Percentiles rank a stretch among this genome's conserved stretches.
phyloP scores from a whole-genome alignment of 129 eudicot species.

The Flaveria trinervia region DNA sequence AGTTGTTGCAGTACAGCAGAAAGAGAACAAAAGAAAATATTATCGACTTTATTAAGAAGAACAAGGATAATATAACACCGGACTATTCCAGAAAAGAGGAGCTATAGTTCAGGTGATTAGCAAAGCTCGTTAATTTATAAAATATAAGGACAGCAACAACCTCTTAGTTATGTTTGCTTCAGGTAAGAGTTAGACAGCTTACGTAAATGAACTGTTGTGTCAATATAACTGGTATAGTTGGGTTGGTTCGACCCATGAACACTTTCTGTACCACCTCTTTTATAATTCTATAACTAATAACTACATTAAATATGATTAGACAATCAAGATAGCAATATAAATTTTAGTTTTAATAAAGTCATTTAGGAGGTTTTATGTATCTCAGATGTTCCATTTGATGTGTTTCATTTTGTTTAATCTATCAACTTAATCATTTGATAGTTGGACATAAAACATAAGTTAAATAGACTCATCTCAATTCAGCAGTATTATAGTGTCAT shows the following conservation, averaged over 20 bases:
- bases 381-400: not conserved
- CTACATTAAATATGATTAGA: not conserved
- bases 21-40: conserved; percentile 79
- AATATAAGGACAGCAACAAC: too few species aligned
- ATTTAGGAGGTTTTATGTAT: not conserved
- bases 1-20: conserved; percentile 53
- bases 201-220: not conserved
- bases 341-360: not conserved
- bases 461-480: not conserved
- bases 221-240: not conserved
- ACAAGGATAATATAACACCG: conserved; percentile 45
- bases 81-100: conserved; percentile 49
- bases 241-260: not conserved
- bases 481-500: conserved; percentile 1
- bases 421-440: not conserved
- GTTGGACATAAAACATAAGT: not conserved
- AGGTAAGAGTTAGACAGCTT: not conserved
- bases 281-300: not conserved
- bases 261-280: not conserved
- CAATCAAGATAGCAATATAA: not conserved
- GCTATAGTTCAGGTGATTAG: conserved; percentile 58
- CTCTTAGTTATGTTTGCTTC: too few species aligned
- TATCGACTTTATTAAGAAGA: conserved; percentile 63
- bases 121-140: too few species aligned
- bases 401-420: not conserved